Conservation (phyloP, 2,329 filamentous ascomycete species). For the Calonectria pteridis region DNA sequence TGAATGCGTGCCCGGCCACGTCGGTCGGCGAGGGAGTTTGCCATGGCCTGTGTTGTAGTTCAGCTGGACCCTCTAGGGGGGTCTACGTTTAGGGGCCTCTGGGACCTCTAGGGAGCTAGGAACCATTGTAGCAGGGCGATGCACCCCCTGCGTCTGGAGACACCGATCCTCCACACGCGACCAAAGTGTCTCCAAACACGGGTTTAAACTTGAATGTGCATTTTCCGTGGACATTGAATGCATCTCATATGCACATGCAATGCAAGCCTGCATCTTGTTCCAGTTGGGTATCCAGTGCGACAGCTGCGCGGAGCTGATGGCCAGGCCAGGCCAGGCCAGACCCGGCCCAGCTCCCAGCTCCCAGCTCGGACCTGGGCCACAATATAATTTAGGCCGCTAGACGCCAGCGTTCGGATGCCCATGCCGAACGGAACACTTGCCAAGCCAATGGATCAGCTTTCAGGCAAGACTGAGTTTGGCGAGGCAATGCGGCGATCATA, state of each 20-base stretch:
- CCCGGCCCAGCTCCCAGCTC: background rate
- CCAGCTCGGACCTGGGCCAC: background rate
- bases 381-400: background rate
- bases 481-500: background rate
- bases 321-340: background rate
- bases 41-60: background rate
- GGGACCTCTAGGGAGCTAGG: background rate
- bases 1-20: background rate
- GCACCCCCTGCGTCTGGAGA: background rate
- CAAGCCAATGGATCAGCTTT: background rate
- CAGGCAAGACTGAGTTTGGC: background rate
- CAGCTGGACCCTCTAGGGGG: background rate
- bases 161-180: background rate
- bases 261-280: background rate
- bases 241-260: background rate
- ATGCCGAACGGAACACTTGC: background rate
- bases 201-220: background rate
- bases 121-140: background rate
- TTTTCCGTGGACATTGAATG: background rate
- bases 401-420: background rate
- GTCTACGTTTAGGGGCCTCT: background rate
- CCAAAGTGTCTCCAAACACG: background rate
- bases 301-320: background rate
- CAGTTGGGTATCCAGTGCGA: conserved; percentile 12
- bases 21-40: background rate